Base-by-base conservation (phyloP, 495 filamentous ascomycete species). In the Penicillium antarcticum region DNA sequence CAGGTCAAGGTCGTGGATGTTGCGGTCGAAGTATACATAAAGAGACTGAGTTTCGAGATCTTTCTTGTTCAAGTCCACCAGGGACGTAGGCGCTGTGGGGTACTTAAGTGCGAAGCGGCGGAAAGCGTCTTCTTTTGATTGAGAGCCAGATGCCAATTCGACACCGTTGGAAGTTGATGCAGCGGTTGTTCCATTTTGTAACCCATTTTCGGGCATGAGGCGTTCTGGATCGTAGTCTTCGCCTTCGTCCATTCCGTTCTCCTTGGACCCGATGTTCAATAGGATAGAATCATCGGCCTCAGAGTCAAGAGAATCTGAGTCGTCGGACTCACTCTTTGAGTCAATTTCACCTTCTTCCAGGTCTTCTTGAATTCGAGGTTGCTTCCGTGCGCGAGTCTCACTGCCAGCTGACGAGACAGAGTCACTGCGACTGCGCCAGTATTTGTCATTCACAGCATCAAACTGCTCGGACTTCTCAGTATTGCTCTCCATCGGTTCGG, bases 1-100 rank as follows among this genome's bases (percentile, higher is more conserved):
- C 67, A 82, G 68, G 70, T 91, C 65, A 73, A 82, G 62, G 33
- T 88, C 56, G 58, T 89, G 51, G 71, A 85, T 60, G 65, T 84
- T 61, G 66, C 78, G 61, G 76, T 82, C 56, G 77, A 87, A 67
- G 73, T 73, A 73, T n/a, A 79, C 60, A 36, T 55, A 64, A 39
- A 57, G 63, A 10, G 72, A 57, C 52, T 78, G 73, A 2, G 59
- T 52, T 39, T 73, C 65, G 48, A 78, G 61, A 43, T 81, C 76
- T 21, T 70, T 53, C 16, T 65, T 51, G 34, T 61, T 51, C 24
- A 81, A 59, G 51, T 81, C 77, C 7, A 71, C 63, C 48, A 81
- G 57, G 10, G 58, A 53, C 18, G 54, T 51, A 14, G 74, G 73
- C 5, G 69, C 51, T 32, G 60, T 63, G 9, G 68, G 65, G 43